These are phyloP conservation scores for Sporormia fimetaria DNA, from an alignment of 495 filamentous ascomycete genomes.

Conservation along the genomic window DNA sequence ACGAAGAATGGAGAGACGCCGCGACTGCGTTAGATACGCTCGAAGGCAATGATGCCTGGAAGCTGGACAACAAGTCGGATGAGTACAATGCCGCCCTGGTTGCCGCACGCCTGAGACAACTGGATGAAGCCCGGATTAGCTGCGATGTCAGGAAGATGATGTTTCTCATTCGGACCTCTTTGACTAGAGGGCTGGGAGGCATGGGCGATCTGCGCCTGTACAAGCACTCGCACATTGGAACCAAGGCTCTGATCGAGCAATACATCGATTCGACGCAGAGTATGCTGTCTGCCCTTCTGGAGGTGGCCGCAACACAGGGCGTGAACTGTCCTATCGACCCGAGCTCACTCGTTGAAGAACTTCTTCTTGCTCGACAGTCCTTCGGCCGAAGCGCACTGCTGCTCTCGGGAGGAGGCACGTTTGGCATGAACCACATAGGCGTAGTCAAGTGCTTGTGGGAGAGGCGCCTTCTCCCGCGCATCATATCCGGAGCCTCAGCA, in stretches of 20 bases:
- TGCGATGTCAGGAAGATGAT: conserved; percentile 69
- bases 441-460: conserved; percentile 82
- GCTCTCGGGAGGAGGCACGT: conserved; percentile 82
- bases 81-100: conserved; percentile 66
- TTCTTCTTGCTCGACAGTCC: conserved; percentile 69
- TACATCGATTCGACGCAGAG: conserved; percentile 70
- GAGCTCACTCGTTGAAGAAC: conserved; percentile 57
- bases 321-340: conserved; percentile 44
- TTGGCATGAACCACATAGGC: conserved; percentile 93
- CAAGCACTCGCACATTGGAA: conserved; percentile 73
- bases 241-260: conserved; percentile 72
- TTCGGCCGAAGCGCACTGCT: conserved; percentile 82
- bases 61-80: conserved; percentile 46
- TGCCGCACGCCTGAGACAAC: conserved; percentile 52
- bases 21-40: conserved; percentile 70
- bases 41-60: conserved; percentile 78
- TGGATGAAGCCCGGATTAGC: conserved; percentile 63
- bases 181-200: conserved; percentile 70
- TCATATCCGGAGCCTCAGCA: conserved; percentile 87
- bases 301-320: conserved; percentile 46
- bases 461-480: conserved; percentile 64
- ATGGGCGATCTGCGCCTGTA: conserved; percentile 81
- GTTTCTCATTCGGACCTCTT: conserved; percentile 64
- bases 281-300: conserved; percentile 59
- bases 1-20: conserved; percentile 36